Evolutionary conservation across 148 eudicot species (phyloP).

Genomic region (Heliamphora exappendiculata): DNA sequence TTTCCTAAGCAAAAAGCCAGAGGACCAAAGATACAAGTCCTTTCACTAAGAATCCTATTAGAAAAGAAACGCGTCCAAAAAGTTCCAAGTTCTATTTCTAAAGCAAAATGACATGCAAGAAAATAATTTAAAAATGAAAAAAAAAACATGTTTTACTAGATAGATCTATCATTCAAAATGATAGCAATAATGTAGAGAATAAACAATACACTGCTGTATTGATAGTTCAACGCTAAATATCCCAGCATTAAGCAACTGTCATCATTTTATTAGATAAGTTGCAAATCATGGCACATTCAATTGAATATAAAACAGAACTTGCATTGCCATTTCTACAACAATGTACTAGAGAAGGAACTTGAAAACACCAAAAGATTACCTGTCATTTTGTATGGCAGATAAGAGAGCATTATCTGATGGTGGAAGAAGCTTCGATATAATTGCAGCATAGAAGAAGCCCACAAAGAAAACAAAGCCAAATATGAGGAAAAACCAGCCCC

Average conservation of each 20-base stretch:
- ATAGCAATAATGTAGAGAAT: neutral
- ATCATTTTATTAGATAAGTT: neutral
- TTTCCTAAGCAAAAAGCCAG: neutral
- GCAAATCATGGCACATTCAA: neutral
- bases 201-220: neutral
- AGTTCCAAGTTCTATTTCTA: neutral
- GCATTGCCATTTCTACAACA: neutral
- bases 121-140: neutral
- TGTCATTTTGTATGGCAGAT: conserved; percentile 52
- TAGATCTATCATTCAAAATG: neutral
- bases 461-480: conserved; percentile 38
- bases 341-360: neutral
- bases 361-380: conserved; percentile 24
- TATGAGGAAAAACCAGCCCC: conserved; percentile 37
- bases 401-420: conserved; percentile 37
- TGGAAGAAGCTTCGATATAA: conserved; percentile 57
- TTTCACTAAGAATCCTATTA: neutral
- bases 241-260: neutral
- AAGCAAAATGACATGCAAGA: neutral
- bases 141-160: neutral
- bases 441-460: conserved; percentile 45
- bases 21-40: neutral
- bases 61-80: neutral
- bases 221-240: neutral
- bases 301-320: neutral